A percentile compares a stretch with the other conserved stretches of the same genome.
phyloP scores from a whole-genome alignment of 176 grass and related monocot genomes.

The Eragrostis curvula region DNA sequence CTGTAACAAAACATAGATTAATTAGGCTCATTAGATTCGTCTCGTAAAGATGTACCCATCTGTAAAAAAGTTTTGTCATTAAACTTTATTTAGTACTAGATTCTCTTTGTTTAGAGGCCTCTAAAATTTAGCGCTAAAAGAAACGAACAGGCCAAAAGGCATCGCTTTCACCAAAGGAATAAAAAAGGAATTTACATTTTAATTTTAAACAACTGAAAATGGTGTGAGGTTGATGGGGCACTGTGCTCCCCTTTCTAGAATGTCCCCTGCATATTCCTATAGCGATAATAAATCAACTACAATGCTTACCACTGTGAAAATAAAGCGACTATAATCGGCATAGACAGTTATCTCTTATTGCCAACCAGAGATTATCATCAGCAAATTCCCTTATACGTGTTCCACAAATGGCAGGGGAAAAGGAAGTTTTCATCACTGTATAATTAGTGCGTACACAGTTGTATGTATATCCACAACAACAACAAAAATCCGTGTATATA shows the following conservation, averaged over 20 bases:
- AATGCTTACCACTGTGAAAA: too few relatives aligned
- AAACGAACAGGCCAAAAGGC: too few relatives aligned
- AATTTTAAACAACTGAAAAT: conserved; percentile 9
- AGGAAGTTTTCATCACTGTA: neutral
- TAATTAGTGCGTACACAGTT: conserved; percentile 2
- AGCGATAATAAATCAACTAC: conserved; percentile 34
- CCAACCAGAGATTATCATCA: neutral
- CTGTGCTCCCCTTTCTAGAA: conserved; percentile 31
- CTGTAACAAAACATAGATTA: too few relatives aligned
- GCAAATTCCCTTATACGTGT: neutral
- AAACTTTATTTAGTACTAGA: too few relatives aligned
- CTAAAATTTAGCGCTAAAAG: too few relatives aligned
- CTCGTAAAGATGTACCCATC: too few relatives aligned
- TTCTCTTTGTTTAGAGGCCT: too few relatives aligned
- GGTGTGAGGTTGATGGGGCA: conserved; percentile 11
- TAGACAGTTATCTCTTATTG: neutral
- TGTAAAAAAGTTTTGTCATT: too few relatives aligned
- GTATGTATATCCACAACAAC: neutral
- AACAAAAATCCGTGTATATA: neutral
- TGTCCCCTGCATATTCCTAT: neutral
- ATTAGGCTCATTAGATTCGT: too few relatives aligned
- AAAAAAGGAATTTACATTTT: conserved; percentile 20
- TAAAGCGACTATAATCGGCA: neutral
- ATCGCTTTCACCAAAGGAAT: conserved; percentile 25
- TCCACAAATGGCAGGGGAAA: neutral